These are phyloP conservation scores for barley (Hordeum vulgare) DNA, from an alignment of 176 grass and related monocot genomes.

Conservation along the genomic window DNA sequence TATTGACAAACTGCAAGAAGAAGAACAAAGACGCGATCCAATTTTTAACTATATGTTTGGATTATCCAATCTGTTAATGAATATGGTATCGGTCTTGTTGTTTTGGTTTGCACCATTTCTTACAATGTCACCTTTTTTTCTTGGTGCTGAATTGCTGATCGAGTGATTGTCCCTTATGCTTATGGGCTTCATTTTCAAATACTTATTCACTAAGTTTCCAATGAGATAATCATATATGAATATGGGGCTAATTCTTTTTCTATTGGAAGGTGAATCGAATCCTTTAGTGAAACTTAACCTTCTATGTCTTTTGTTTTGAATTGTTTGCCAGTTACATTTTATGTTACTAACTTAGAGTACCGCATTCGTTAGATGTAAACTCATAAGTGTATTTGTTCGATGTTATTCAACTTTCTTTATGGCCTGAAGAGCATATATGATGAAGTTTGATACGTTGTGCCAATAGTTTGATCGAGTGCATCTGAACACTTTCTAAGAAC, in stretches of 20 bases:
- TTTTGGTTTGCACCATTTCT: not conserved
- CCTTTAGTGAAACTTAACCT: not conserved
- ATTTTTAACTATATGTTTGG: not conserved
- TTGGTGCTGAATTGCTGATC: not conserved
- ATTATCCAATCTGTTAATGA: conserved; percentile 10
- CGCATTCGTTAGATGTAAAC: not conserved
- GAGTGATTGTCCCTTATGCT: not conserved
- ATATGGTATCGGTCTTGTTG: not conserved
- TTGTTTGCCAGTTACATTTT: not conserved
- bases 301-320: not conserved
- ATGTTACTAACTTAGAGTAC: not conserved
- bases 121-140: not conserved
- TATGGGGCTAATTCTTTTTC: not conserved
- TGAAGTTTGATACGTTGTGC: not conserved
- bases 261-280: not conserved
- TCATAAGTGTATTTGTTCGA: not conserved
- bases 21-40: not conserved
- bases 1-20: not conserved
- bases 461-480: conserved; percentile 10
- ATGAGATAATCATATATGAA: not conserved
- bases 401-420: not conserved
- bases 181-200: not conserved
- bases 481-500: not conserved
- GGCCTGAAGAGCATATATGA: not conserved
- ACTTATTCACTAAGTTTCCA: not conserved